Evolutionary conservation across 176 grass and related monocot species (phyloP), one percentile per base, ranked within the genome.

Genomic region (Pontederia paniculata): DNA sequence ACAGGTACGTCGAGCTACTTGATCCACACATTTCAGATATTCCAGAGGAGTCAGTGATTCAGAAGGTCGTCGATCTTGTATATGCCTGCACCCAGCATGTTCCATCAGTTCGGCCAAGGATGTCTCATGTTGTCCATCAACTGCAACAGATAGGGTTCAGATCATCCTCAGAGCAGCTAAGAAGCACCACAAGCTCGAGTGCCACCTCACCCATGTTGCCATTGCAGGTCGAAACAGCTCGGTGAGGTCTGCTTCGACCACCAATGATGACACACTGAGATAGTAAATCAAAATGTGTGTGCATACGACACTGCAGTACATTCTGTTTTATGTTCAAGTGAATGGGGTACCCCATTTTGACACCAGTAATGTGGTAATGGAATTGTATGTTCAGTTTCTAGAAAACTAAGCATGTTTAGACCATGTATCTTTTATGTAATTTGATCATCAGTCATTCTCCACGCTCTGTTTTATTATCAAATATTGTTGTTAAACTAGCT

Each of bases 61-160:
- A 97, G 61, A 97, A 97, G 72, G 83, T 87, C 2, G 83, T 97
- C 0, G 91, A 97, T 45, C 74, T 97, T 21, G 91, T 90, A 6
- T 97, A 97, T 7, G 62, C 83, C 25, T 97, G 91, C 82, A 97
- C 91, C 56, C 91, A 97, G 74, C 86, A 90, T 14, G 91, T 97
- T 23, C 91, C 91, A 10, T 88, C 91, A 0, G 91, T 97, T 46
- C 82, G 91, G 14, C 91, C 91, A 57, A 84, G 91, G 71, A 97
- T 97, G 91, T 90, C 86, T 0, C 91, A 97, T 53, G 91, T 97
- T 1, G 91, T 97, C 49, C 91, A 97, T 70, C 91, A 97, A 21
- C 70, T 97, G 21, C 91, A 90, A 49, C 91, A 90, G 68, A 57
- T 90, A 52, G 91, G 88, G 47, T 56, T 90, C 0, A 90, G 83